Evolutionary conservation across 352 stramenopile species (phyloP).

Genomic region (Phytophthora citricola): DNA sequence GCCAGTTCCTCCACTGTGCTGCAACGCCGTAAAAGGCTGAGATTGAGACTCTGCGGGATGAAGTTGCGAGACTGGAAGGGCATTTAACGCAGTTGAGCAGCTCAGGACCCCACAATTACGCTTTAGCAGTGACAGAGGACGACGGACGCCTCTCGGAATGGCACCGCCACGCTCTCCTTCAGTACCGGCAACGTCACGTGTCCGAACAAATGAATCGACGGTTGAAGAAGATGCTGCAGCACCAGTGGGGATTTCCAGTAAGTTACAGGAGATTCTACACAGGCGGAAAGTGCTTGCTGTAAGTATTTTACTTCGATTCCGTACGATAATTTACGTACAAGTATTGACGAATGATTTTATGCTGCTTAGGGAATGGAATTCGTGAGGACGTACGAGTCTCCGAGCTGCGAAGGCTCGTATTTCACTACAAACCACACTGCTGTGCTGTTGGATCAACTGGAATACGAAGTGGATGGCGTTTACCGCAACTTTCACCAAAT

Average conservation of each 20-base stretch:
- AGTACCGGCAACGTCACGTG: constrained; percentile 12
- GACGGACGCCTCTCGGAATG: not conserved
- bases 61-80: constrained; percentile 7
- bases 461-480: constrained; percentile 10
- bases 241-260: constrained; percentile 1
- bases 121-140: not conserved
- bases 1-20: constrained; percentile 24
- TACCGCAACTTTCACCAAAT: constrained; percentile 21
- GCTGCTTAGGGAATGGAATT: constrained; percentile 20
- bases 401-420: not conserved
- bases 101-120: not conserved
- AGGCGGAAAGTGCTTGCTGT: constrained; percentile 19
- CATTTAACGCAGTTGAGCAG: constrained; percentile 5
- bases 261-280: constrained; percentile 4
- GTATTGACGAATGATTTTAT: too few relatives aligned
- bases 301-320: not conserved
- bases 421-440: not conserved
- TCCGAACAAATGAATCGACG: constrained; percentile 11
- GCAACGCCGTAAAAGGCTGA: constrained; percentile 28
- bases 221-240: constrained; percentile 9
- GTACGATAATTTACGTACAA: not conserved
- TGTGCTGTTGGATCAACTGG: constrained; percentile 23
- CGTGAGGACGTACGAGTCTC: constrained; percentile 10
- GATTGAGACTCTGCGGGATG: constrained; percentile 16
- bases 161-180: constrained; percentile 7